Evolutionary conservation across 176 grass and related monocot genomes (phyloP), one percentile per base, ranked within the genome.

Genomic region (Eragrostis nindensis): DNA sequence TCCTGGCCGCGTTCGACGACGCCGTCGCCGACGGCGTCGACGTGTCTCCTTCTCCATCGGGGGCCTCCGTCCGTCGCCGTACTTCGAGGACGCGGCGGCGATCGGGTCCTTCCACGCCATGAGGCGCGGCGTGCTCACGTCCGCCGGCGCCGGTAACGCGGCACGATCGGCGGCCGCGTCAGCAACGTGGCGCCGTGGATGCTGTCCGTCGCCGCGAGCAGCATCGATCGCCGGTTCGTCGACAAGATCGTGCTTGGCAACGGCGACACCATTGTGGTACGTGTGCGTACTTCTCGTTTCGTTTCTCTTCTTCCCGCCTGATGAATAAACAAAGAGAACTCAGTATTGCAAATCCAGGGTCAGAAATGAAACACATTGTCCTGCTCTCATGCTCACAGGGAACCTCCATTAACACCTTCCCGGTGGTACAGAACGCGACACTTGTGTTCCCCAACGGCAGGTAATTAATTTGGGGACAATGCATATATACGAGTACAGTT

Each of bases 1-100:
- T 89, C 44, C 65, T 89, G 8, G 87, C 87, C 4, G 87, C 70
- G 8, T 66, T 85, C 54, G 82, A 89, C 45, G 76, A 89, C 32
- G 82, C 87, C 14, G 40, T 89, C 42, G 76, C 71, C 22, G 87
- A 89, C 65, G 82, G 87, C 21, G 82, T 85, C 6, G 87, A 85
- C 72, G 22, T 85, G 16, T 85, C 44, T 85, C 87, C 21, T 56
- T 56, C 53, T 56, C 53, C 7, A 56, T 56, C 53, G 25, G 30
- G n/a, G 8, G 81, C 87, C 0, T 2, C 0, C 2, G 8, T 12
- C 85, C 0, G 87, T 63, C 8, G 0, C 6, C 6, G 30, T 84
- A 81, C 70, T 45, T 68, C 71, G 11, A 6, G 0, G 82, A 89
- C 52, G 0, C 26, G 0, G 12, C 66, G 0, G 87, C 82, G 19